phyloP scores from a whole-genome alignment of 2,329 filamentous ascomycete genomes.

The Monilinia fructicola region DNA sequence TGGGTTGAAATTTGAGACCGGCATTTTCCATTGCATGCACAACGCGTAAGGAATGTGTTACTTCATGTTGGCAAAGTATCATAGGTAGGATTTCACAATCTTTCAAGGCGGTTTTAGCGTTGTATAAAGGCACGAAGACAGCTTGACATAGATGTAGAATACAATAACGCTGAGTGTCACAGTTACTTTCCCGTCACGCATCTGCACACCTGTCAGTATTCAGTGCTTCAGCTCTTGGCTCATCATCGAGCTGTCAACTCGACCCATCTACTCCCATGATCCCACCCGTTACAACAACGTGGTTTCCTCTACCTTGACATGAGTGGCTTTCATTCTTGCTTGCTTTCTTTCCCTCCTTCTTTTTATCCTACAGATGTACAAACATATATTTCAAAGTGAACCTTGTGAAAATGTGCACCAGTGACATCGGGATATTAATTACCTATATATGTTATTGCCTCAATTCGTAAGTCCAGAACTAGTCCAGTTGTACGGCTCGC shows the following conservation, averaged over 20 bases:
- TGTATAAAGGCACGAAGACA: background rate
- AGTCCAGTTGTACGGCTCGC: background rate
- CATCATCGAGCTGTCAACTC: background rate
- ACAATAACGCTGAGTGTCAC: slow-evolving; percentile 7
- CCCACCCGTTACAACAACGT: background rate
- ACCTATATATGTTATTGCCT: background rate
- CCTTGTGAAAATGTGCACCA: background rate
- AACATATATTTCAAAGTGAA: background rate
- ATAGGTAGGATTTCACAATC: slow-evolving; percentile 7
- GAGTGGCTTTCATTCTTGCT: background rate
- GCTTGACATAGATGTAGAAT: background rate
- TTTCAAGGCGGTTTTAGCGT: background rate
- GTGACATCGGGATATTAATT: slow-evolving; percentile 11
- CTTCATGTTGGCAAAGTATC: background rate
- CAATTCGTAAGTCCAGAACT: background rate
- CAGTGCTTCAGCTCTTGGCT: slow-evolving; percentile 6
- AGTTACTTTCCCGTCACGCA: background rate
- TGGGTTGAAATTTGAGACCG: background rate
- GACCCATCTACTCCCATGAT: slow-evolving; percentile 4
- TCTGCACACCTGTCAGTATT: background rate
- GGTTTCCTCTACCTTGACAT: background rate
- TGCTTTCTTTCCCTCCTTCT: background rate
- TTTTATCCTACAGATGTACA: background rate
- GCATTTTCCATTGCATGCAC: slow-evolving; percentile 1
- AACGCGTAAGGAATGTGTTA: background rate